Percentiles rank a stretch among this genome's conserved stretches.
phyloP scores from a whole-genome alignment of 2,329 filamentous ascomycete species.

The Colletotrichum sansevieriae region DNA sequence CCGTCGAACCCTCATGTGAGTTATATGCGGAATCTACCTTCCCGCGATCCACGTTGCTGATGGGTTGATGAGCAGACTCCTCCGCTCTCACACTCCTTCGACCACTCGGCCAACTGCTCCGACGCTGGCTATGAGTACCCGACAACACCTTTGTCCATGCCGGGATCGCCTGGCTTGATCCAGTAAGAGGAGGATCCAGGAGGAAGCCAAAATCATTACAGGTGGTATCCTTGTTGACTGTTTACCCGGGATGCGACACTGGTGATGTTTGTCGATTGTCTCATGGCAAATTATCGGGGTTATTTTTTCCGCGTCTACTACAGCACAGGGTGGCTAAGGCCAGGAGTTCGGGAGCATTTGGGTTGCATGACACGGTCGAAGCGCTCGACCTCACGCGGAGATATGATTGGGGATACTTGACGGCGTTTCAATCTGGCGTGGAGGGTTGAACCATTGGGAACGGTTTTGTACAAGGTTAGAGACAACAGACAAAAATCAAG shows the following conservation, averaged over 20 bases:
- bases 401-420: slow-evolving; percentile 39
- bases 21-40: slow-evolving; percentile 60
- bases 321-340: slow-evolving; percentile 20
- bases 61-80: slow-evolving; percentile 73
- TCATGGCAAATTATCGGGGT: background rate
- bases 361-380: slow-evolving; percentile 43
- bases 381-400: slow-evolving; percentile 47
- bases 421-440: slow-evolving; percentile 25
- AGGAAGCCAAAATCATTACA: background rate
- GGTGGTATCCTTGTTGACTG: background rate
- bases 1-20: slow-evolving; percentile 82
- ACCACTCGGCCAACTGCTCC: slow-evolving; percentile 74
- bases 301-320: background rate
- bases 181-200: slow-evolving; percentile 43
- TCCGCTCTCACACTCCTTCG: slow-evolving; percentile 80
- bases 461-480: slow-evolving; percentile 17
- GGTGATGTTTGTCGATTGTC: no score
- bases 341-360: slow-evolving; percentile 31
- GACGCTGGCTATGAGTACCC: slow-evolving; percentile 75
- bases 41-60: slow-evolving; percentile 63
- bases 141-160: slow-evolving; percentile 80
- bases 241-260: background rate
- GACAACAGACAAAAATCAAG: slow-evolving; percentile 22
- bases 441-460: background rate
- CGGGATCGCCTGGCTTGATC: slow-evolving; percentile 72